Evolutionary conservation across 306 rosid species (phyloP).

Genomic region (Hippophae rhamnoides): DNA sequence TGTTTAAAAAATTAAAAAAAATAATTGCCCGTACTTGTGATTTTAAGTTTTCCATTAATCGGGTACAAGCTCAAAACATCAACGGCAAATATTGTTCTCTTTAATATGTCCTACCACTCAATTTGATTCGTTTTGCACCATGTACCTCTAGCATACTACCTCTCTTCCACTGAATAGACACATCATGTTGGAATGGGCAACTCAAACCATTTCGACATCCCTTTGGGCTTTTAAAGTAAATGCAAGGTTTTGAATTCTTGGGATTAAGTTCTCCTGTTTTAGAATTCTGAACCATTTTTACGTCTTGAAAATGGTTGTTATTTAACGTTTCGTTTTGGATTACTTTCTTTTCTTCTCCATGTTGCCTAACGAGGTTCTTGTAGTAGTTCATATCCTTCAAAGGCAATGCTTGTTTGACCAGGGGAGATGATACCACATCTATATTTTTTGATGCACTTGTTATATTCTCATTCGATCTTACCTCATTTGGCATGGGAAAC

Average conservation of each 20-base stretch:
- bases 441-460: constrained; percentile 17
- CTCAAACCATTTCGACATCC: constrained; percentile 62
- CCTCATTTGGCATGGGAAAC: constrained; percentile 18
- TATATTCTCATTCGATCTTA: constrained; percentile 13
- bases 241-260: constrained; percentile 48
- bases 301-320: constrained; percentile 26
- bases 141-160: constrained; percentile 20
- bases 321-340: too few species aligned
- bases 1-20: too few species aligned
- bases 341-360: constrained; percentile 40
- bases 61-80: too few species aligned
- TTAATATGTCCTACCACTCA: constrained; percentile 15
- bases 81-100: too few species aligned
- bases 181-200: constrained; percentile 52
- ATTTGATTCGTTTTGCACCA: constrained; percentile 47
- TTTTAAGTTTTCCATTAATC: too few species aligned
- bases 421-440: neutral
- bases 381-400: constrained; percentile 55
- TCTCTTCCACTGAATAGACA: constrained; percentile 16
- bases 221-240: constrained; percentile 41
- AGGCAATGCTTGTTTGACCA: too few species aligned
- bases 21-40: too few species aligned
- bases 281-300: constrained; percentile 26
- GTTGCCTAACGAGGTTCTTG: constrained; percentile 47
- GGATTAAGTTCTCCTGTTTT: constrained; percentile 31